Conservation (phyloP, 257 asterid genomes). For the Petunia secreta region DNA sequence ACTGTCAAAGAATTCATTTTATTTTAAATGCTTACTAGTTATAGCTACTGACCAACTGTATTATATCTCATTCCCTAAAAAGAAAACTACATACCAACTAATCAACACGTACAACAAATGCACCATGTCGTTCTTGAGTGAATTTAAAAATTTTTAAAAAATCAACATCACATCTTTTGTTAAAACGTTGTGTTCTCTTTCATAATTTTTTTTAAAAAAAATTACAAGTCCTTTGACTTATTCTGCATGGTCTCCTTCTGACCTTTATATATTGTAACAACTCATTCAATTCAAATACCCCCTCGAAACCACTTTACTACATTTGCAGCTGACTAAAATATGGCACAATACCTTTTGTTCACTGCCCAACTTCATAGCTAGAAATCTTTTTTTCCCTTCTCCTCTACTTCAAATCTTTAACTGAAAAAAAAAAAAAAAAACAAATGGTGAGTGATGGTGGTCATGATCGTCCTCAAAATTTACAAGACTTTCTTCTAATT, state of each 20-base stretch:
- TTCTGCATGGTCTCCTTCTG: neutral
- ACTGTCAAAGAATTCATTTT: no score
- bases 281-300: conserved; percentile 4
- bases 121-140: neutral
- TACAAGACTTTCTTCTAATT: conserved; percentile 37
- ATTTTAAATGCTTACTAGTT: no score
- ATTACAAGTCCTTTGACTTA: neutral
- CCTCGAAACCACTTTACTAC: neutral
- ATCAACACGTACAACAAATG: neutral
- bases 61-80: neutral
- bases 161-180: neutral
- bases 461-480: conserved; percentile 24
- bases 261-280: neutral
- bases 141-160: neutral
- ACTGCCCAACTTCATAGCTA: neutral
- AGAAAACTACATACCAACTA: neutral
- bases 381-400: neutral
- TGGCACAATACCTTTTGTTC: neutral
- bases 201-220: neutral
- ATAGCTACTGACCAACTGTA: neutral
- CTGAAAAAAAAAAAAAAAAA: no score
- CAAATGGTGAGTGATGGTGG: conserved; percentile 14
- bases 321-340: neutral
- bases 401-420: neutral
- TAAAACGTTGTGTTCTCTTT: neutral